Evolutionary conservation across 495 filamentous ascomycete genomes (phyloP), one percentile per base, ranked within the genome.

Genomic region (Daldinia childiae): DNA sequence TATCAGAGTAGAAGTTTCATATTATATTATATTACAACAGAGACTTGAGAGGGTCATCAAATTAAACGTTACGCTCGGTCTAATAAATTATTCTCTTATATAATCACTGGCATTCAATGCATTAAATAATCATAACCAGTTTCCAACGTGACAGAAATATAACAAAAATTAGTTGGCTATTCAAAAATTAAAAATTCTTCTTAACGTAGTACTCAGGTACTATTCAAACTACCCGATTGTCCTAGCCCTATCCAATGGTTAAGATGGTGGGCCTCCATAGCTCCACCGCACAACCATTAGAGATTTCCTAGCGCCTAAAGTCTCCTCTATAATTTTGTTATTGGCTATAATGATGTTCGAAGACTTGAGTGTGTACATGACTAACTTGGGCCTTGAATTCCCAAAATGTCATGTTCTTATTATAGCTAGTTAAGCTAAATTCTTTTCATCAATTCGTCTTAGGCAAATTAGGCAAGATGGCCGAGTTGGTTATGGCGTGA

Each of bases 401-500:
- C 43, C 7, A 48, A 48, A 48, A 48, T 7, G 43, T 21, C 21
- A 19, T 9, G 3, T 11, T 19, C 8, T 4, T 48, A 12, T 24
- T 48, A 48, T 48, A 48, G 0, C 8, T 4, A 48, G 19, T 21
- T 24, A 21, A 24, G 5, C 43, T 1, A 11, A 14, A 4, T 4
- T 5, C 34, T 36, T 48, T 48, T 21, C 19, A 48, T 48, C 19
- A 12, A 24, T 21, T 21, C 19, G 3, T 48, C n/a, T 41, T 41
- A 41, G n/a, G 39, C 39, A 41, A 48, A 48, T 24, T 12, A 12
- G 43, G 43, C 74, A 77, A 78, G 78, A 79, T 80, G 78, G 78
- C 78, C 78, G 78, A 80, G 78, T 80, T 80, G 78, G 78, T 80
- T 77, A 80, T 79, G 78, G 78, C 78, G 78, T 74, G 72, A 80